These are phyloP conservation scores for Pinus taeda DNA, from an alignment of 75 land plant genomes.

Conservation along the genomic window DNA sequence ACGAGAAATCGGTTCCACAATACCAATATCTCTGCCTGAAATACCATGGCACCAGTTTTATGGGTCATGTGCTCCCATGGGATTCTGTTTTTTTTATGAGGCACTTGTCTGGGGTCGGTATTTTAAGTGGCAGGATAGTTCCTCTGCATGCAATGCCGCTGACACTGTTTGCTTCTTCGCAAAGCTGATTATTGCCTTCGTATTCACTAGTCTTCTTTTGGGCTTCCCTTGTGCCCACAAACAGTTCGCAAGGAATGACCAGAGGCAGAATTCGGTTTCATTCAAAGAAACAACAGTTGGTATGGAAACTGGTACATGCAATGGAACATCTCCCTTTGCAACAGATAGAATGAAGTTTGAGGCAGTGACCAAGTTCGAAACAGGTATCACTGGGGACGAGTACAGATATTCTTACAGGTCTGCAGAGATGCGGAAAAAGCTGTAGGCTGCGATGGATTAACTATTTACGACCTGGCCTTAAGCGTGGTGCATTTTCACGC, in stretches of 20 bases:
- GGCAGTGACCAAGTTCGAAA: slow-evolving; percentile 4
- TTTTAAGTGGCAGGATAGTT: too few relatives aligned
- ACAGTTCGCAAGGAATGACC: slow-evolving; percentile 1
- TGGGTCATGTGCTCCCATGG: too few relatives aligned
- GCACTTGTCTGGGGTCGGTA: too few relatives aligned
- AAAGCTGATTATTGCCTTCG: slow-evolving; percentile 2
- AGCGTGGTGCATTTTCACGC: too few relatives aligned
- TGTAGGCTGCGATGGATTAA: too few relatives aligned
- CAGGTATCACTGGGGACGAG: slow-evolving; percentile 14
- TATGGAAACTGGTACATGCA: slow-evolving; percentile 2
- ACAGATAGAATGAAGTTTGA: not conserved
- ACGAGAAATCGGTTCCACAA: not conserved
- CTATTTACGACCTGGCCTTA: too few relatives aligned
- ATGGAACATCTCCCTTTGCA: not conserved
- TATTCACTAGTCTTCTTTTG: not conserved
- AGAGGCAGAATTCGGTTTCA: not conserved
- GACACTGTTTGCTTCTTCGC: not conserved
- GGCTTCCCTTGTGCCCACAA: not conserved
- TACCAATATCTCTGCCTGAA: not conserved
- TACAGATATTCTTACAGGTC: too few relatives aligned
- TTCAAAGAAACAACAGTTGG: not conserved
- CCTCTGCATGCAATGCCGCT: too few relatives aligned
- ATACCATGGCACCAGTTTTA: slow-evolving; percentile 5
- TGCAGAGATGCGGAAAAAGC: too few relatives aligned
- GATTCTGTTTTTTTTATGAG: too few relatives aligned